A percentile compares a stretch with the other conserved stretches of the same genome.
Conservation (phyloP, 345 rosid species). For the Psidium friedrichsthalianum region DNA sequence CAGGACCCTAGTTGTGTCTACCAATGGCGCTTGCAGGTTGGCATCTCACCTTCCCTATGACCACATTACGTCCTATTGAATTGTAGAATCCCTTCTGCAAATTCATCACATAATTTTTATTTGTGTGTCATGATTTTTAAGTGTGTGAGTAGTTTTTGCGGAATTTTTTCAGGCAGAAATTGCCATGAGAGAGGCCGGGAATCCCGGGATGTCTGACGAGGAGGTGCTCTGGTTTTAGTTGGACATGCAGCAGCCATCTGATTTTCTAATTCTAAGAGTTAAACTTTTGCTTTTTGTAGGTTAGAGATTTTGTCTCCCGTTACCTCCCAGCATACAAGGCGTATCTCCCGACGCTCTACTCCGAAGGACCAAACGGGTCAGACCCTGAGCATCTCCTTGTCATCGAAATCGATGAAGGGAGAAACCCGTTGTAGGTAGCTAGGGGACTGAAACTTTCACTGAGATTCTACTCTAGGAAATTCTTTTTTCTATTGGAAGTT, state of each 20-base stretch:
- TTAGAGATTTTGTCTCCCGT: slow-evolving; percentile 83
- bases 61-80: not conserved
- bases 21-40: slow-evolving; percentile 93
- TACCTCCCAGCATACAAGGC: slow-evolving; percentile 89
- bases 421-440: slow-evolving; percentile 54
- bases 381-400: slow-evolving; percentile 45
- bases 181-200: slow-evolving; percentile 83
- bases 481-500: not conserved
- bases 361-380: slow-evolving; percentile 88
- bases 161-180: slow-evolving; percentile 66
- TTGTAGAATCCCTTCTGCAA: not conserved
- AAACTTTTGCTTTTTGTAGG: slow-evolving; percentile 27
- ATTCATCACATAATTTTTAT: not conserved
- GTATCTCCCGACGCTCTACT: slow-evolving; percentile 70
- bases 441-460: not conserved
- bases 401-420: slow-evolving; percentile 71
- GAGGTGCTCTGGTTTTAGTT: slow-evolving; percentile 37
- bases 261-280: not conserved
- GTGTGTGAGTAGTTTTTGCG: not conserved
- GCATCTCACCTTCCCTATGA: not conserved
- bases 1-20: slow-evolving; percentile 83
- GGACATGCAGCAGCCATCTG: not conserved
- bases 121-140: not conserved
- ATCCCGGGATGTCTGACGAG: slow-evolving; percentile 82
- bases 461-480: not conserved